These are phyloP conservation scores for Citrus trifoliata DNA, from an alignment of 345 rosid species.

Conservation along the genomic window DNA sequence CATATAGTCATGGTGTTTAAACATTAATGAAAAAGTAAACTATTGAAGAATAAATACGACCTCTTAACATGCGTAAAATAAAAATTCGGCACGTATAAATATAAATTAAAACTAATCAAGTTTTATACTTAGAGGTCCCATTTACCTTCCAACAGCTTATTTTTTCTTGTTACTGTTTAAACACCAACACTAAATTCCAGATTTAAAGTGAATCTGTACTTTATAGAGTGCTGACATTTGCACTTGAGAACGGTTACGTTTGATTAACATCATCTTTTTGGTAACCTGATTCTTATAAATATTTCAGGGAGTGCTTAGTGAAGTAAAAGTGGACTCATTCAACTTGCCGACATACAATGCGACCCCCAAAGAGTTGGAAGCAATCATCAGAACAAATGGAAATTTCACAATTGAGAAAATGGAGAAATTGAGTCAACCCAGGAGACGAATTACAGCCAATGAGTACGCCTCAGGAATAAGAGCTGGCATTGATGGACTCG, in stretches of 20 bases:
- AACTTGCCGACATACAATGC: constrained; percentile 13
- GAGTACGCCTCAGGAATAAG: background rate
- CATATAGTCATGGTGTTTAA: no score
- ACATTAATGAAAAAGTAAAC: background rate
- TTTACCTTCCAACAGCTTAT: background rate
- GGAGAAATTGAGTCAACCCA: background rate
- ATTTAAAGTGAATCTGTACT: no score
- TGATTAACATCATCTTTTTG: no score
- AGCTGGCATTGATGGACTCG: background rate
- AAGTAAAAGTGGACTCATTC: constrained; percentile 21
- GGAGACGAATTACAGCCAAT: background rate
- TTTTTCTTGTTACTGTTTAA: no score
- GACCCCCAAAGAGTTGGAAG: constrained; percentile 8
- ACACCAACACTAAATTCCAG: no score
- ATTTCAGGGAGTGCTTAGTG: constrained; percentile 5
- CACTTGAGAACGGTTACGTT: no score
- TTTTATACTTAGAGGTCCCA: background rate
- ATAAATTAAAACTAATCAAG: no score
- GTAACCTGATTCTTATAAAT: no score
- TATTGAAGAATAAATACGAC: background rate
- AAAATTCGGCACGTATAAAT: no score
- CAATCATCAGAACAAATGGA: constrained; percentile 7
- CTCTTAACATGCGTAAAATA: background rate
- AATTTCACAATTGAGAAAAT: constrained; percentile 26
- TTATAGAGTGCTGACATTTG: no score